Percentiles rank a stretch among this genome's conserved stretches.
phyloP scores from a whole-genome alignment of 2,329 filamentous ascomycete genomes.

The Pseudonectria buxi region DNA sequence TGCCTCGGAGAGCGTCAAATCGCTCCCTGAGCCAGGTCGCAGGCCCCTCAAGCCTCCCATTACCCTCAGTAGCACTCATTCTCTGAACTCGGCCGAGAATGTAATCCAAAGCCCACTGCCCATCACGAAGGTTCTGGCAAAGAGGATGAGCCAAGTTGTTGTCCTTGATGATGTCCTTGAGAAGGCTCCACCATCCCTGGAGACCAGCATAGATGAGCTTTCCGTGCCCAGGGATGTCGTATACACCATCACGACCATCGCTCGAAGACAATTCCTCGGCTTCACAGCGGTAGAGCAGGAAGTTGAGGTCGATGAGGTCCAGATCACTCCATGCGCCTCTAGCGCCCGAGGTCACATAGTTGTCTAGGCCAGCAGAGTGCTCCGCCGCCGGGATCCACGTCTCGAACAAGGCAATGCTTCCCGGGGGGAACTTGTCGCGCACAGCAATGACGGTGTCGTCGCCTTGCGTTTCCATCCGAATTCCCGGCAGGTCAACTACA shows the following conservation, averaged over 20 bases:
- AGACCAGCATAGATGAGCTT: constrained; percentile 88
- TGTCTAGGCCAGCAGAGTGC: constrained; percentile 75
- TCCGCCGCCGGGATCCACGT: constrained; percentile 90
- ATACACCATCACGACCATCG: constrained; percentile 75
- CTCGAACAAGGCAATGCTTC: constrained; percentile 90
- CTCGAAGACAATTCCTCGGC: constrained; percentile 78
- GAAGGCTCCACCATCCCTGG: constrained; percentile 97
- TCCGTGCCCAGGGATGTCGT: constrained; percentile 77
- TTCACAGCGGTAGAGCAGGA: constrained; percentile 84
- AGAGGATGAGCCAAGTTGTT: constrained; percentile 92
- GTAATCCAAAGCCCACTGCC: constrained; percentile 89
- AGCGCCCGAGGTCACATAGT: constrained; percentile 76
- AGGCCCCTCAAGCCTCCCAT: constrained; percentile 56
- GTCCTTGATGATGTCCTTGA: constrained; percentile 75
- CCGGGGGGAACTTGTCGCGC: constrained; percentile 78
- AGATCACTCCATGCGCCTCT: constrained; percentile 70
- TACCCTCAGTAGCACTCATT: constrained; percentile 56
- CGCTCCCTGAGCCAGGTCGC: constrained; percentile 75
- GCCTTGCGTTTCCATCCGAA: constrained; percentile 64
- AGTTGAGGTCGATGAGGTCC: constrained; percentile 79
- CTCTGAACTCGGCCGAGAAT: constrained; percentile 71
- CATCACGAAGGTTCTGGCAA: constrained; percentile 85
- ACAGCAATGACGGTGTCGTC: constrained; percentile 75
- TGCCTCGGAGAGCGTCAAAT: constrained; percentile 75
- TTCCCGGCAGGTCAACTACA: constrained; percentile 66